These are phyloP conservation scores for Persicaria tinctoria DNA, from an alignment of 148 eudicot species.

Conservation along the genomic window DNA sequence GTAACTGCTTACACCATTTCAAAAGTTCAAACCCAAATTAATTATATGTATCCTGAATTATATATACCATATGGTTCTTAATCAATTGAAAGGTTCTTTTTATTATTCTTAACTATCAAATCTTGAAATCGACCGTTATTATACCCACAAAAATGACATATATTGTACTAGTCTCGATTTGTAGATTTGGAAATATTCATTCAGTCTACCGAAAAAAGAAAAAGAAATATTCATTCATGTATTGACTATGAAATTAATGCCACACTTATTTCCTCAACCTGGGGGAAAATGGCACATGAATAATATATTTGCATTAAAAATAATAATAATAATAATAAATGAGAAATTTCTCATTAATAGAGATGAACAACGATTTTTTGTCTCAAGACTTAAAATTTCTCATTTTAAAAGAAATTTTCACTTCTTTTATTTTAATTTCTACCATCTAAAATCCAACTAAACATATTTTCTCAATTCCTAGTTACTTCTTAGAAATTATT, in stretches of 20 bases:
- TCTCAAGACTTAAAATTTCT: no score
- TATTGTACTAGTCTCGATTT: neutral
- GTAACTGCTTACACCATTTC: neutral
- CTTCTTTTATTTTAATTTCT: no score
- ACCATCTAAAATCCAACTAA: no score
- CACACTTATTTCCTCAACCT: neutral
- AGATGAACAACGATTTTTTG: no score
- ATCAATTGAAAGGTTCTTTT: neutral
- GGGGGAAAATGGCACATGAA: neutral
- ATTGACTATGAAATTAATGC: neutral
- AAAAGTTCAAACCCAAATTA: neutral
- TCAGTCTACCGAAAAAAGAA: neutral
- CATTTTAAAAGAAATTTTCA: no score
- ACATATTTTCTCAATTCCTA: no score
- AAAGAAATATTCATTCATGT: neutral
- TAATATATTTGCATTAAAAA: no score
- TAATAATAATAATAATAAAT: no score
- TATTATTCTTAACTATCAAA: constrained; percentile 5
- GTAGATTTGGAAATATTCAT: neutral
- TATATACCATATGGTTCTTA: neutral
- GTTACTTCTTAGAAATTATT: no score
- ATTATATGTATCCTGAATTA: neutral
- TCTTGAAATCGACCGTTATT: neutral
- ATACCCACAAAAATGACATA: neutral
- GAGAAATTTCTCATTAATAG: no score